Percentiles rank a stretch among this genome's conserved stretches.
These are phyloP conservation scores for Epithele typhae DNA, from an alignment of 768 basidiomycete genomes.

Conservation along the genomic window DNA sequence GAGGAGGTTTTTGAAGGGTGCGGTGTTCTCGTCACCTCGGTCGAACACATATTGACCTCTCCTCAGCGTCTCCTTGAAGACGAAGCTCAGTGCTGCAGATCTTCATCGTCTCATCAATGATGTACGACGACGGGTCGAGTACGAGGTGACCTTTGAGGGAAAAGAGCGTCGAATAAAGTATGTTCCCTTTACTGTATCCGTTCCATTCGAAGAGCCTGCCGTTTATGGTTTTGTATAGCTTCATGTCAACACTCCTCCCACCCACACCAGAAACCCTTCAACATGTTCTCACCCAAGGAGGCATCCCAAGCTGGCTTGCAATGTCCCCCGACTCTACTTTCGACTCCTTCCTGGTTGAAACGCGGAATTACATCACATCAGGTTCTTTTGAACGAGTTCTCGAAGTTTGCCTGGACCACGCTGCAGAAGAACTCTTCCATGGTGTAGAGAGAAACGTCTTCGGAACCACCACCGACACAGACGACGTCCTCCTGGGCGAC, in stretches of 20 bases:
- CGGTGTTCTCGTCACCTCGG: conserved; percentile 22
- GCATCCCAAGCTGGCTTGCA: conserved; percentile 32
- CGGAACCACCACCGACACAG: conserved; percentile 18
- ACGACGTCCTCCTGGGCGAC: conserved; percentile 19
- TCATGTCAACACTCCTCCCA: conserved; percentile 71
- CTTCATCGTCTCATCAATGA: conserved; percentile 65
- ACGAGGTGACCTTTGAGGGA: conserved; percentile 60
- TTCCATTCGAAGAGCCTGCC: conserved; percentile 4
- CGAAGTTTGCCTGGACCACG: conserved; percentile 67
- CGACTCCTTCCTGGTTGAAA: conserved; percentile 62
- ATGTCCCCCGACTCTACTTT: conserved; percentile 48
- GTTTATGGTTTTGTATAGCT: conserved; percentile 37
- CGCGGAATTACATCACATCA: conserved; percentile 55
- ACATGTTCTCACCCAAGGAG: conserved; percentile 66
- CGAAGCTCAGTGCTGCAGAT: conserved; percentile 65
- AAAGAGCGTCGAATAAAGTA: conserved; percentile 53
- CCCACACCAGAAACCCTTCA: conserved; percentile 67
- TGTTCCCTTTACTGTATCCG: conserved; percentile 16
- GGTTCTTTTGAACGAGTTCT: conserved; percentile 70
- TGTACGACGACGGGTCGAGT: conserved; percentile 74
- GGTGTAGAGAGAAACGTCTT: conserved; percentile 68
- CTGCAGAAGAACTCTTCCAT: conserved; percentile 58
- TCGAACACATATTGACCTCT: background rate
- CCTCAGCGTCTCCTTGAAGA: conserved; percentile 79
- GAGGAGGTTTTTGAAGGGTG: conserved; percentile 84